phyloP scores from a whole-genome alignment of 106 monocot genomes.

The Allium cepa region DNA sequence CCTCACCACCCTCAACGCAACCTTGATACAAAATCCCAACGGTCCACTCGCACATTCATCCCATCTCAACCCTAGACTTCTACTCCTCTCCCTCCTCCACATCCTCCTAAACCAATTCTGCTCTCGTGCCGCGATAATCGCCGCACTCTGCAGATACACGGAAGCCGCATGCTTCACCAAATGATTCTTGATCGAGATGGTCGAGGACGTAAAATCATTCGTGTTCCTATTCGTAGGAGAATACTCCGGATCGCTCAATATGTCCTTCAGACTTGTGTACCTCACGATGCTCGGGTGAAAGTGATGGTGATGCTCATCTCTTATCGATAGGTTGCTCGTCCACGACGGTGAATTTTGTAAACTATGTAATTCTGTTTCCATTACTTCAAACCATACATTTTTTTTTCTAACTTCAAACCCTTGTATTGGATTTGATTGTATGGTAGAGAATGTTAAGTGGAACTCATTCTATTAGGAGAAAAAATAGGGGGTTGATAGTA shows the following conservation, averaged over 20 bases:
- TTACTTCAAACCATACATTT: background rate
- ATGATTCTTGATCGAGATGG: slow-evolving; percentile 42
- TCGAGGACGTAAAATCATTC: slow-evolving; percentile 15
- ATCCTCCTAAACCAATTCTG: slow-evolving; percentile 25
- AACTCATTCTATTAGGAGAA: too few species aligned
- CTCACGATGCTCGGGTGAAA: background rate
- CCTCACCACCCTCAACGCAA: slow-evolving; percentile 6
- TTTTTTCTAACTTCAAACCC: too few species aligned
- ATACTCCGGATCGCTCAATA: slow-evolving; percentile 7
- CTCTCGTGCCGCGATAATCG: slow-evolving; percentile 30
- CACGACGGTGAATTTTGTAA: background rate
- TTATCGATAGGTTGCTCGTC: background rate
- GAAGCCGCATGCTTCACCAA: slow-evolving; percentile 68
- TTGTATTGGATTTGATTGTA: too few species aligned
- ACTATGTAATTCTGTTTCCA: slow-evolving; percentile 2
- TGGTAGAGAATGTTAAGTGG: too few species aligned
- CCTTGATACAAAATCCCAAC: slow-evolving; percentile 3
- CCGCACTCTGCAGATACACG: slow-evolving; percentile 51
- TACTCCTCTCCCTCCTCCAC: slow-evolving; percentile 16
- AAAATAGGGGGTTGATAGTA: too few species aligned
- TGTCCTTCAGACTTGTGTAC: slow-evolving; percentile 69
- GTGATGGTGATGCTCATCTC: background rate
- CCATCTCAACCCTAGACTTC: slow-evolving; percentile 1
- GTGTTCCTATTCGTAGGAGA: background rate
- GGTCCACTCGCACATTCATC: slow-evolving; percentile 4